Evolutionary conservation across 805 yeast genomes (phyloP).

Genomic region (Sugiyamaella mastotermitis): DNA sequence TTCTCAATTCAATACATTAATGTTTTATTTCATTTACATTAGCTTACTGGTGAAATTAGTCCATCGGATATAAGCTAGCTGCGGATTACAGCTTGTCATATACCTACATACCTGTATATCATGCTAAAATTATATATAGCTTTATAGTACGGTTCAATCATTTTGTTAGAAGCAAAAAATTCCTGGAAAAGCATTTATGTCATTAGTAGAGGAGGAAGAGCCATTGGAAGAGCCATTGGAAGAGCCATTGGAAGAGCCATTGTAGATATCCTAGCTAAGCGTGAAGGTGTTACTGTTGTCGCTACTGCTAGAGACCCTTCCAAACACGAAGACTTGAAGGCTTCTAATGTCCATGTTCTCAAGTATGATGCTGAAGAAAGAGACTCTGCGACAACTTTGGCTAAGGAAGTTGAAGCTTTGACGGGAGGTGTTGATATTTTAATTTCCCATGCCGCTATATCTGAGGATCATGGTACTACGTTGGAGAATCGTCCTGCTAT

Average conservation of each 20-base stretch:
- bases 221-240: too few relatives aligned
- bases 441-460: not conserved
- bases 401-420: not conserved
- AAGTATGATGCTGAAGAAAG: slow-evolving; percentile 19
- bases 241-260: slow-evolving; percentile 34
- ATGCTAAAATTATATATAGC: too few relatives aligned
- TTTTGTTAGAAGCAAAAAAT: too few relatives aligned
- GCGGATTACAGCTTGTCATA: too few relatives aligned
- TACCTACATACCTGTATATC: too few relatives aligned
- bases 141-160: too few relatives aligned
- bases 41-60: too few relatives aligned
- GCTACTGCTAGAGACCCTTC: slow-evolving; percentile 21
- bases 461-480: not conserved
- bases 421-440: slow-evolving; percentile 1
- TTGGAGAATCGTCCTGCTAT: not conserved
- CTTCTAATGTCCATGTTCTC: slow-evolving; percentile 23
- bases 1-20: too few relatives aligned
- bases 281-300: slow-evolving; percentile 22
- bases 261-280: slow-evolving; percentile 25
- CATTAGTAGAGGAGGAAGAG: too few relatives aligned
- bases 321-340: slow-evolving; percentile 13
- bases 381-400: not conserved
- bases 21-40: too few relatives aligned
- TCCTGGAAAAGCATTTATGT: too few relatives aligned
- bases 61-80: too few relatives aligned